Conservation (phyloP, 164 flowering plant genomes). For the Sedum album region DNA sequence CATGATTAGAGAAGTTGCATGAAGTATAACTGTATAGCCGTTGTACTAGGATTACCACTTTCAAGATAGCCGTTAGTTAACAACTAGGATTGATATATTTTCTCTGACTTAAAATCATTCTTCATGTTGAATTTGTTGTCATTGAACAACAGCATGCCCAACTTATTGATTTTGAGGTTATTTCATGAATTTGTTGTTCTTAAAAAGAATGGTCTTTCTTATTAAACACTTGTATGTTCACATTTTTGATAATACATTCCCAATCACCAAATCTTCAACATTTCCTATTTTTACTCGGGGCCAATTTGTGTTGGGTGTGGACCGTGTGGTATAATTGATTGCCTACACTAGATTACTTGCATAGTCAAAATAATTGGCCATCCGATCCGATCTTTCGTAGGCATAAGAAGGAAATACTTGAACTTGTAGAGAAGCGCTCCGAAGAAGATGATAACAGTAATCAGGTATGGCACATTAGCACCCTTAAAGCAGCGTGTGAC, state of each 20-base stretch:
- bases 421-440: constrained; percentile 61
- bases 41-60: not conserved
- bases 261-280: not conserved
- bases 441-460: constrained; percentile 48
- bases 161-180: not conserved
- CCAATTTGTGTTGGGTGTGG: not conserved
- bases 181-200: not conserved
- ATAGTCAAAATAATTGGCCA: not conserved
- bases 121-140: not conserved
- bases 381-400: constrained; percentile 25
- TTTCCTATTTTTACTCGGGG: not conserved
- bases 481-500: not conserved
- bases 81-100: too few relatives aligned
- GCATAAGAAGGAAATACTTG: constrained; percentile 71
- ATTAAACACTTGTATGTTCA: not conserved
- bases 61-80: too few relatives aligned
- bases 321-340: too few relatives aligned
- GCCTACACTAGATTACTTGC: not conserved
- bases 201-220: not conserved
- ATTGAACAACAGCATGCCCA: not conserved
- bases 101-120: too few relatives aligned
- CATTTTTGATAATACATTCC: not conserved
- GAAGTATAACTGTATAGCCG: not conserved
- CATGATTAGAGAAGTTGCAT: not conserved
- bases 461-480: constrained; percentile 41